Conservation (phyloP, 2,329 filamentous ascomycete genomes). For the Hypomyces perniciosus region DNA sequence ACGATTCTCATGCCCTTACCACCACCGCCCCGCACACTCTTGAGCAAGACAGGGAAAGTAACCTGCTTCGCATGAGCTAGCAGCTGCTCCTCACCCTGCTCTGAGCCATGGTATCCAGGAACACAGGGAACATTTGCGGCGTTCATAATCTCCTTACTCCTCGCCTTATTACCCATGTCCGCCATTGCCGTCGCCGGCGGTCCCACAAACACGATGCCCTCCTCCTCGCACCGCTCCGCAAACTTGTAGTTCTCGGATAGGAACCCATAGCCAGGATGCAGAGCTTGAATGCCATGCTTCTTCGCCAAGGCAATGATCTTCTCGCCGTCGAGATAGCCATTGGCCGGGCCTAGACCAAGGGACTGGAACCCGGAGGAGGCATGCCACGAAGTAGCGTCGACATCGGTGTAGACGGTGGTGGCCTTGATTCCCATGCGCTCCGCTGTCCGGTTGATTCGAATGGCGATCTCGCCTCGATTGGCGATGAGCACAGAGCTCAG, state of each 20-base stretch:
- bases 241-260: slow-evolving; percentile 91
- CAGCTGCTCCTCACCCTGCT: slow-evolving; percentile 62
- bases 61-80: slow-evolving; percentile 66
- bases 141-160: slow-evolving; percentile 95
- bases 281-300: slow-evolving; percentile 76
- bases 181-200: slow-evolving; percentile 76
- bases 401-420: slow-evolving; percentile 91
- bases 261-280: slow-evolving; percentile 96
- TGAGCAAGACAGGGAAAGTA: slow-evolving; percentile 65
- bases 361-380: slow-evolving; percentile 78
- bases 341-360: slow-evolving; percentile 74
- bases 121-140: slow-evolving; percentile 93
- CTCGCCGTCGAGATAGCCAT: slow-evolving; percentile 88
- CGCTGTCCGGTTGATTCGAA: slow-evolving; percentile 87
- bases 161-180: slow-evolving; percentile 90
- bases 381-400: slow-evolving; percentile 82
- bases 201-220: slow-evolving; percentile 89
- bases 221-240: slow-evolving; percentile 79
- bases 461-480: slow-evolving; percentile 92
- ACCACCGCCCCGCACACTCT: slow-evolving; percentile 74
- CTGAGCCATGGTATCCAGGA: slow-evolving; percentile 84
- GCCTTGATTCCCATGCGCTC: slow-evolving; percentile 83
- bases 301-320: slow-evolving; percentile 86
- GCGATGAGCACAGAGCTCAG: slow-evolving; percentile 85
- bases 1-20: slow-evolving; percentile 83